phyloP scores from a whole-genome alignment of 495 filamentous ascomycete species.

The Arthonia radiata region DNA sequence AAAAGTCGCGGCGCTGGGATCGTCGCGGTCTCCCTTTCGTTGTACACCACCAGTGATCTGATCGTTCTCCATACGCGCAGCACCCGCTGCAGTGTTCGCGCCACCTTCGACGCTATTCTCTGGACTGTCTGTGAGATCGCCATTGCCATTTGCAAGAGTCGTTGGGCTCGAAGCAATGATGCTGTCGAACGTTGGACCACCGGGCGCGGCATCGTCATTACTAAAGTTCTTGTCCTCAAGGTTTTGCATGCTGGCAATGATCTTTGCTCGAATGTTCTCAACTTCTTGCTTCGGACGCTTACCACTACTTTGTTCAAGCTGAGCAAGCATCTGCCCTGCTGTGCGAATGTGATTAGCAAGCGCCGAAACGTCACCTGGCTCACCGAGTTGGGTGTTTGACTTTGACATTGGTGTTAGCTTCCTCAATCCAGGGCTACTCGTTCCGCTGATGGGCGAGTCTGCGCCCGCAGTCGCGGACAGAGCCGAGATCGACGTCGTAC shows the following conservation, averaged over 20 bases:
- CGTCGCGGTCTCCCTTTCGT: constrained; percentile 50
- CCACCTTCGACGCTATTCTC: constrained; percentile 19
- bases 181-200: constrained; percentile 41
- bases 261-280: constrained; percentile 47
- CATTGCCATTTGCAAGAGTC: constrained; percentile 12
- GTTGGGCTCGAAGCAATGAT: constrained; percentile 34
- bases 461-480: constrained; percentile 34
- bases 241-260: constrained; percentile 62
- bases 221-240: constrained; percentile 61
- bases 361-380: constrained; percentile 46
- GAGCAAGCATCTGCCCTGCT: constrained; percentile 54
- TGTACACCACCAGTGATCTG: constrained; percentile 52
- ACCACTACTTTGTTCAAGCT: constrained; percentile 24
- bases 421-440: constrained; percentile 30
- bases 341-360: constrained; percentile 58
- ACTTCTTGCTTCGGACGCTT: constrained; percentile 49
- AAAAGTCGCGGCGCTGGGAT: constrained; percentile 57
- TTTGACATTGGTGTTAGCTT: constrained; percentile 25
- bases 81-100: constrained; percentile 35
- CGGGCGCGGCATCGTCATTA: constrained; percentile 23
- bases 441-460: constrained; percentile 28
- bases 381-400: constrained; percentile 10
- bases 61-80: constrained; percentile 60
- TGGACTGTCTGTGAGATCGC: constrained; percentile 19
- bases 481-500: constrained; percentile 23